Conservation (phyloP, 306 rosid species). For the Rosa lucieae region DNA sequence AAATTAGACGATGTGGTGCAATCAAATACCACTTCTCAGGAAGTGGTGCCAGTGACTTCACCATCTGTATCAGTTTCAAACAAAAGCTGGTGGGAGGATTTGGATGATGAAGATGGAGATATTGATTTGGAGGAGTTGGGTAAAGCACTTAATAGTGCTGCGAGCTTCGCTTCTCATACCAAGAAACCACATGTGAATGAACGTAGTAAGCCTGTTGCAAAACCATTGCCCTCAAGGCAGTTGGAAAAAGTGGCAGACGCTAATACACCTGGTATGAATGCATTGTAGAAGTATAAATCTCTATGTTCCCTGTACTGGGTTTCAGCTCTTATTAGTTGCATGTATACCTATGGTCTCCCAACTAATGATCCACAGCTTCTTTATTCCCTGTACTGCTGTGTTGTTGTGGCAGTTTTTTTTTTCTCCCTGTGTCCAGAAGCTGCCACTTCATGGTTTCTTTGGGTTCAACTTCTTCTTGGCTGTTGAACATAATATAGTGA, state of each 20-base stretch:
- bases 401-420: background rate
- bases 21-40: conserved; percentile 24
- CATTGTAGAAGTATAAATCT: background rate
- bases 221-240: conserved; percentile 27
- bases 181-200: conserved; percentile 34
- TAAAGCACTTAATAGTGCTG: conserved; percentile 57
- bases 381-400: background rate
- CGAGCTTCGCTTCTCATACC: conserved; percentile 46
- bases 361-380: background rate
- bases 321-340: background rate
- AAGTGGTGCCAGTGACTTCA: conserved; percentile 11
- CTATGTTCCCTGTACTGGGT: background rate
- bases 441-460: background rate
- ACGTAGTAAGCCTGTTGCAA: conserved; percentile 15
- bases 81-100: conserved; percentile 30
- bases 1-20: conserved; percentile 26
- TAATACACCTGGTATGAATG: conserved; percentile 48
- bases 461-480: background rate
- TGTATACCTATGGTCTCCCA: background rate
- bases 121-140: conserved; percentile 63
- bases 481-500: background rate
- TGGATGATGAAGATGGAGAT: conserved; percentile 43
- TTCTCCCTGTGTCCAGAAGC: background rate
- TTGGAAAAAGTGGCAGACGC: conserved; percentile 30
- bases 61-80: conserved; percentile 28